Percentiles rank a stretch among this genome's conserved stretches.
These are phyloP conservation scores for Malassezia pachydermatis DNA, from an alignment of 1,284 basidiomycete species.

Conservation along the genomic window DNA sequence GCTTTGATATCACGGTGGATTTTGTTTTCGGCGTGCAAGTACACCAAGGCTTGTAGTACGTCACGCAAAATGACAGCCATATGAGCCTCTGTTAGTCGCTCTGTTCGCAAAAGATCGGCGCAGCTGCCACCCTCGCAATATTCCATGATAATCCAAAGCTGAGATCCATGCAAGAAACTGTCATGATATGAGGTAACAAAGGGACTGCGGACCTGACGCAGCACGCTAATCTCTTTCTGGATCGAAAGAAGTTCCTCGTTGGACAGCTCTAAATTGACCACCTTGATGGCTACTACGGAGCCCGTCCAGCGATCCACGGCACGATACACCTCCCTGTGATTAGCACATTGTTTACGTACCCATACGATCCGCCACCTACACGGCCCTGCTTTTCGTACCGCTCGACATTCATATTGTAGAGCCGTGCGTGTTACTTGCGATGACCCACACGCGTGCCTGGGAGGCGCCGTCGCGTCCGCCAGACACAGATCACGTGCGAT, in stretches of 20 bases:
- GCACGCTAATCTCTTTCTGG: conserved; percentile 95
- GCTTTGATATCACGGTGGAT: conserved; percentile 98
- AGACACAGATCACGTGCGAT: background rate
- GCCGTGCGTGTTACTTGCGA: too few species aligned
- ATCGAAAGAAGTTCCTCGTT: conserved; percentile 99
- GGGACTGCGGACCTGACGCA: conserved; percentile 90
- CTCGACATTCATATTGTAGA: background rate
- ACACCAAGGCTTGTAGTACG: conserved; percentile 80
- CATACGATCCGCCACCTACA: conserved; percentile 54
- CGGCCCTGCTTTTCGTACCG: conserved; percentile 84
- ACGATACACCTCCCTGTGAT: conserved; percentile 40
- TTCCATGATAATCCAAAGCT: conserved; percentile 99
- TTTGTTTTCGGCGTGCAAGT: conserved; percentile 90
- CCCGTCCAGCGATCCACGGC: conserved; percentile 34
- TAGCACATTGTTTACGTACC: conserved; percentile 16
- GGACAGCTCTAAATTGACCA: conserved; percentile 94
- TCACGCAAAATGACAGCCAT: conserved; percentile 94
- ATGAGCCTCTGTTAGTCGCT: conserved; percentile 98
- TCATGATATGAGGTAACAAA: conserved; percentile 96
- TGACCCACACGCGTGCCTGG: too few species aligned
- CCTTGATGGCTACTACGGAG: conserved; percentile 63
- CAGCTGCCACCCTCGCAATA: conserved; percentile 57
- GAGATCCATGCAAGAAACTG: conserved; percentile 79
- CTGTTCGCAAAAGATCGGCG: conserved; percentile 52
- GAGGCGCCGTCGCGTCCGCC: too few species aligned